Base-by-base conservation (phyloP, 2,329 filamentous ascomycete species). In the Aspergillus neoniger region DNA sequence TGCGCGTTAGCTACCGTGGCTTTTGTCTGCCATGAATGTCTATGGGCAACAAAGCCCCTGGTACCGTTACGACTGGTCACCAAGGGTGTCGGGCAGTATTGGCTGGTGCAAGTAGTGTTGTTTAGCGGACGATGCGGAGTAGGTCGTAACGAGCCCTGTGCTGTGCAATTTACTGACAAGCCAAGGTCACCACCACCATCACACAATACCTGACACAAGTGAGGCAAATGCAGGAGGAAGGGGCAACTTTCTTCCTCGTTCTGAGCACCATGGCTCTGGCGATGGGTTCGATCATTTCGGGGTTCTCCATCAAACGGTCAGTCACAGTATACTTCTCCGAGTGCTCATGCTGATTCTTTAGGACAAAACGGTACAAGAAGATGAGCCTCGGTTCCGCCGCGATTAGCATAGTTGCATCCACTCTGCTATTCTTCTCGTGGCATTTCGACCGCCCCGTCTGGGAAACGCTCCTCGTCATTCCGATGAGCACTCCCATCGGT, bases 381-480 rank as follows among this genome's bases (percentile, higher is more conserved):
- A 19, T 38, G 30, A 49, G 50, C 3, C 21, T 59, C 4, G 12
- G 15, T 12, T 25, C 51, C 2, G 15, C 32, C 9, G n/a, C 32
- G 8, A 28, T 55, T 10, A 51, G 39, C n/a, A 50, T 59, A n/a
- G 3, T 50, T 12, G 39, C 30, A 12, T 50, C 43, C 8, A 17
- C 43, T 0, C 51, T 59, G 5, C 43, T 59, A 4, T 59, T 41
- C 23, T 30, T 32, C 21, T 36, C 52, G 5, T 59, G 51, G 57
- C 41, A 50, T 23, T 19, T 39, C 17, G 43, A 44, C 6, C 21
- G 21, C 21, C 30, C 39, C 5, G 51, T 50, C 5, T 39, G 15
- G 51, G 57, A 50, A 19, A 49, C 52, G 12, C 44, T 59, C 28
- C n/a, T 59, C 3, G 32, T 59, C 10, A 55, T 59, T 5, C 57